Evolutionary conservation across 192 early-diverging fungal genomes (phyloP).

Genomic region (Rhizophagus sp.): DNA sequence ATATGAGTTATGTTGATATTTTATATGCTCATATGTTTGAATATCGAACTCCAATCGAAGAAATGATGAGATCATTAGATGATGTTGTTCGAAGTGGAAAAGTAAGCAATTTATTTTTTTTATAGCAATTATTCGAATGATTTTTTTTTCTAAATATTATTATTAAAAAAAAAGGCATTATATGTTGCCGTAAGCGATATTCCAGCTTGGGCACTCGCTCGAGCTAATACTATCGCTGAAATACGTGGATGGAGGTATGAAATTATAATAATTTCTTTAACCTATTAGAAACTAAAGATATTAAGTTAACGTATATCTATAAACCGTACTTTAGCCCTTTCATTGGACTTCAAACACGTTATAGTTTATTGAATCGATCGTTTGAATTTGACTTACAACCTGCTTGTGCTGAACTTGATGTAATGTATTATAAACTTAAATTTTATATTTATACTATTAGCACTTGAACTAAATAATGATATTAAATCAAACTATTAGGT

Average conservation of each 20-base stretch:
- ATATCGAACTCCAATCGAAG: conserved; percentile 50
- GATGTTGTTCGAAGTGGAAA: conserved; percentile 62
- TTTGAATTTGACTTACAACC: conserved; percentile 42
- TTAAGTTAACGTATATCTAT: not conserved
- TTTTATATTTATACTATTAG: too few species aligned
- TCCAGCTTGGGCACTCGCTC: conserved; percentile 45
- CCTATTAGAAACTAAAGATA: not conserved
- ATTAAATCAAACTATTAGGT: not conserved
- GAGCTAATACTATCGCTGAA: conserved; percentile 38
- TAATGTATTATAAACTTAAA: too few species aligned
- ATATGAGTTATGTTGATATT: conserved; percentile 33
- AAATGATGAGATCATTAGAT: conserved; percentile 60
- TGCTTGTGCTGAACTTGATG: conserved; percentile 37
- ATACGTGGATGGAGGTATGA: conserved; percentile 27
- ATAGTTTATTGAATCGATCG: conserved; percentile 37
- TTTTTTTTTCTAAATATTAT: not conserved
- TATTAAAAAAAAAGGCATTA: conserved; percentile 26
- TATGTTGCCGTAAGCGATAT: conserved; percentile 44
- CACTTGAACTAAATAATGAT: too few species aligned
- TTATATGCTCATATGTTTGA: conserved; percentile 31
- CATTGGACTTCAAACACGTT: conserved; percentile 40
- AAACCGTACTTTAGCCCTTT: conserved; percentile 26
- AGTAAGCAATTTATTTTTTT: not conserved
- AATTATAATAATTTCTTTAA: not conserved
- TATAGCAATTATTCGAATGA: too few species aligned